These are phyloP conservation scores for Fusarium floridanum DNA, from an alignment of 2,329 filamentous ascomycete species.

Conservation along the genomic window DNA sequence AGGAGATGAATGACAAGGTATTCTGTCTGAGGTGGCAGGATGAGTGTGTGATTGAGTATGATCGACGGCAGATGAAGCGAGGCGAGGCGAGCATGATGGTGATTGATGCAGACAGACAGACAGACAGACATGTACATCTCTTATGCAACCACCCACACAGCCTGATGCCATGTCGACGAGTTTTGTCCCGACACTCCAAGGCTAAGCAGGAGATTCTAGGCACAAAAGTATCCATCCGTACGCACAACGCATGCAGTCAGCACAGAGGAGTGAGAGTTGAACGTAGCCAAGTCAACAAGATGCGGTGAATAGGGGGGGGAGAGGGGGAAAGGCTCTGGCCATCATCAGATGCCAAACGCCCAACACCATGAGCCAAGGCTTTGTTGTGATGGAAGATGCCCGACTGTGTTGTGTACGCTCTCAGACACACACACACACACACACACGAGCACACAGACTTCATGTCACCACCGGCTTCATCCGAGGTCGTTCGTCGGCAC, in stretches of 20 bases:
- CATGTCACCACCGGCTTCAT: background rate
- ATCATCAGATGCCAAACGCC: background rate
- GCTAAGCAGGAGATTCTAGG: background rate
- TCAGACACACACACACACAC: background rate
- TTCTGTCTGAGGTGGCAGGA: background rate
- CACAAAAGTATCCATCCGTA: background rate
- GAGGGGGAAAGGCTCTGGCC: background rate
- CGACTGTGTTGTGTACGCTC: background rate
- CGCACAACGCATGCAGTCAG: background rate
- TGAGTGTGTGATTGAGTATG: background rate
- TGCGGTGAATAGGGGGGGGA: background rate
- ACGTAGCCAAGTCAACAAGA: background rate
- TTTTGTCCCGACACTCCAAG: background rate
- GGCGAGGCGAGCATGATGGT: background rate
- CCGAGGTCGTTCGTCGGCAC: slow-evolving; percentile 5
- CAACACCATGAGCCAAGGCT: slow-evolving; percentile 1
- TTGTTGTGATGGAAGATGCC: background rate
- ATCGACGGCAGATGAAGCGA: background rate
- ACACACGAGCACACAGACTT: background rate
- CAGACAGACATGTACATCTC: background rate
- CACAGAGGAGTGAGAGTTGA: background rate
- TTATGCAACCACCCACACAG: background rate
- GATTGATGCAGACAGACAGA: background rate
- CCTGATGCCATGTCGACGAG: background rate
- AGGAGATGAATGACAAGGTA: background rate